Percentiles rank a stretch among this genome's conserved stretches.
phyloP scores from a whole-genome alignment of 2,329 filamentous ascomycete genomes.

The Phialocephala sp. region DNA sequence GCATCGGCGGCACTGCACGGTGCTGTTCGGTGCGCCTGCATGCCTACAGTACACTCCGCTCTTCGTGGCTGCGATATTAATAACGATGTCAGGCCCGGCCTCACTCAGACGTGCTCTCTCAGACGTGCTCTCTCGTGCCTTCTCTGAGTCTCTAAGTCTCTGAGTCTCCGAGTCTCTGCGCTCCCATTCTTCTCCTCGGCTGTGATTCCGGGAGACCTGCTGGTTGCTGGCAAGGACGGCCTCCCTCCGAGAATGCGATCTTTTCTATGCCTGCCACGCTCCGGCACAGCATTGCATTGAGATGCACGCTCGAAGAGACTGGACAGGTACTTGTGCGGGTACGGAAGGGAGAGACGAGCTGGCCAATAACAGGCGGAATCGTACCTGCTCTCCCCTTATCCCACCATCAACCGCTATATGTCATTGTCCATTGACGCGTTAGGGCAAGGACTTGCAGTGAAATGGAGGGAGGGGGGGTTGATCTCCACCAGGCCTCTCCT shows the following conservation, averaged over 20 bases:
- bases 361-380: slow-evolving; percentile 7
- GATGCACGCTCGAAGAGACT: neutral
- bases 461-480: slow-evolving; percentile 9
- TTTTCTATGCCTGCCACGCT: neutral
- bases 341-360: slow-evolving; percentile 3
- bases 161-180: too few relatives aligned
- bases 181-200: neutral
- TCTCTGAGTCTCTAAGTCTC: too few relatives aligned
- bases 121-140: too few relatives aligned
- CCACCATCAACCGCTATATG: neutral
- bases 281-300: slow-evolving; percentile 3
- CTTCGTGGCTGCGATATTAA: slow-evolving; percentile 4
- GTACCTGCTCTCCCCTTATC: neutral
- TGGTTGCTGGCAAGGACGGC: neutral
- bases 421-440: slow-evolving; percentile 5
- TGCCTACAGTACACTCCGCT: neutral
- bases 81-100: slow-evolving; percentile 1
- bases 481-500: slow-evolving; percentile 13
- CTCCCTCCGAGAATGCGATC: slow-evolving; percentile 6
- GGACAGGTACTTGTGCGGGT: neutral
- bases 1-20: neutral
- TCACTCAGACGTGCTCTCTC: neutral
- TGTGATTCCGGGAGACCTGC: neutral
- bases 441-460: neutral
- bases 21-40: neutral